Evolutionary conservation across 192 early-diverging fungal genomes (phyloP), one percentile per base, ranked within the genome.

Genomic region (Rhizophagus sp.): DNA sequence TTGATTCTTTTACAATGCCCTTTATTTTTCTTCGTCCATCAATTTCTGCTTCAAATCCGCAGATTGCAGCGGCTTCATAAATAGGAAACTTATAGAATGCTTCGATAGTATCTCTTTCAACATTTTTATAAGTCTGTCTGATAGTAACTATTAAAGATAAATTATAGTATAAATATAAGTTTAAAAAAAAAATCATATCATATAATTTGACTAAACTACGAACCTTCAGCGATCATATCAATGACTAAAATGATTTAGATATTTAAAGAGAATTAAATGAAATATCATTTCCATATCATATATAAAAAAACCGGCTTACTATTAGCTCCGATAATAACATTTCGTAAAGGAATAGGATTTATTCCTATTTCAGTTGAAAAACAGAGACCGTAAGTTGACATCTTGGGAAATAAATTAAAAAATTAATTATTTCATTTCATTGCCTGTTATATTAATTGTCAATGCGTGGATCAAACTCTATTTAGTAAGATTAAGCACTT

Each of bases 171-270:
- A 49, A 24, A 4, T 25, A 47, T 39, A 8, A 36, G 0, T 0
- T 36, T 41, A 12, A 12, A 2, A 47, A 12, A 12, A 47, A 47
- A 41, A 41, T 41, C 39, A 7, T 41, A 41, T 24, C 12, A 30
- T 30, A 27, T 30, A 25, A 25, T 11, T 10, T 49, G 11, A 6
- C 4, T 9, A 41, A 39, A 33, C 34, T 66, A 57, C 50, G 50
- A 57, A 77, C 75, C 75, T 66, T 77, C 75, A 63, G 75, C 33
- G 22, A 77, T 77, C 75, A 77, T 77, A 77, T 77, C 75, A 63
- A 77, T 63, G 9, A 77, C 75, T 77, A 66, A 74, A 15, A 15
- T 7, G 8, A 66, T n/a, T 1, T n/a, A n/a, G 11, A 52, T 47
- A 47, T 47, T 47, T 47, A 47, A 44, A 44, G 3, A 44, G 10